Evolutionary conservation across 228 moss, liverwort and hornwort species (phyloP), one percentile per base, ranked within the genome.

Genomic region (Sphagnum fallax): DNA sequence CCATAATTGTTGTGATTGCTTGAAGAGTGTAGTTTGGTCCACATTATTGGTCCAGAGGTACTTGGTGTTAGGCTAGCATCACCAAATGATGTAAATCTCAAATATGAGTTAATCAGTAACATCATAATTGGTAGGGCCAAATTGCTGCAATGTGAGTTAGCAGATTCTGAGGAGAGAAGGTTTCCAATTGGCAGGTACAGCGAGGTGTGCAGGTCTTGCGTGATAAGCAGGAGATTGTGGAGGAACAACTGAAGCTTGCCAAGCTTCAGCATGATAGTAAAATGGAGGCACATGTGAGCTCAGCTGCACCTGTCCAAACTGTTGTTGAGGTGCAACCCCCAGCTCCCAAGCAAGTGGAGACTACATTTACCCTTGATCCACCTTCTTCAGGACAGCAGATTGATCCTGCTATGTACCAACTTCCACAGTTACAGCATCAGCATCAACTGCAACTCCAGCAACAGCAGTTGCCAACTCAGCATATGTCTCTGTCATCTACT

Each of bases 181-280:
- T 62, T 10, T 63, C 55, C 53, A 14, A 11, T 53, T 57, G 78
- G 75, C 79, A 95, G 95, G 92, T 95, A 16, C 95, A 95, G 71
- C 84, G 92, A 58, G 92, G 95, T 52, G 87, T 95, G 18, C 89
- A 86, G 75, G 80, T 87, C 48, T 71, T 95, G 53, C 88, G 90
- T 18, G 87, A 87, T 71, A 92, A 77, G 73, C 95, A 92, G 73
- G 89, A 92, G 68, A 75, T 77, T 72, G 66, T 75, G 65, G 92
- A 87, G 76, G 82, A 85, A 6, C 84, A 89, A 71, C 81, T 84
- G 13, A 90, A 78, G 65, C 71, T 92, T 60, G 85, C 84, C 8
- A 92, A 89, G 80, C 82, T 92, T 53, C 81, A 80, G 60, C 49
- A 73, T 15, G 52, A 80, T 49, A 73, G 82, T 70, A 73, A 73